A percentile compares a stretch with the other conserved stretches of the same genome.
These are phyloP conservation scores for Trypanosomatidae sp. DNA, from an alignment of 208 protist genomes.

Conservation along the genomic window DNA sequence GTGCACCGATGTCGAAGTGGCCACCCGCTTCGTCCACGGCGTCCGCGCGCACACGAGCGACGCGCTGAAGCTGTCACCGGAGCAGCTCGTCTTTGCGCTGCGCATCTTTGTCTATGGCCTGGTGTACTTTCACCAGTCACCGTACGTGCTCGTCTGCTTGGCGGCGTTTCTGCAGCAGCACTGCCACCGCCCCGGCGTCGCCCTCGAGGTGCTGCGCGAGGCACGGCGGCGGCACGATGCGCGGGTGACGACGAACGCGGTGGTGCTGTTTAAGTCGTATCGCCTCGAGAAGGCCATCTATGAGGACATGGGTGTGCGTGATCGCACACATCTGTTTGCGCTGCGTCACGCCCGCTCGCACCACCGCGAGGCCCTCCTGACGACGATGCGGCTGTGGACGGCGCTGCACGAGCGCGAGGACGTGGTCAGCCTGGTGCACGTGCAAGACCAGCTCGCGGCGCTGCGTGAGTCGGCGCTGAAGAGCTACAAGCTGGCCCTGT, in stretches of 20 bases:
- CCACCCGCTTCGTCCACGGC: neutral
- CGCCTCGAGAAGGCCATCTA: constrained; percentile 4
- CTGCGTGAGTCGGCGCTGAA: constrained; percentile 1
- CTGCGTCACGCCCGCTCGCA: constrained; percentile 7
- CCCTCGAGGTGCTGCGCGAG: constrained; percentile 5
- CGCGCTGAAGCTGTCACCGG: neutral
- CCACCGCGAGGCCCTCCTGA: constrained; percentile 7
- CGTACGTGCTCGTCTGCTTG: constrained; percentile 7
- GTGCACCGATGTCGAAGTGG: neutral
- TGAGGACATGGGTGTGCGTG: constrained; percentile 7
- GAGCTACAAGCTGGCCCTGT: constrained; percentile 5
- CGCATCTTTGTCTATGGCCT: constrained; percentile 6
- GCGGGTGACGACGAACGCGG: neutral
- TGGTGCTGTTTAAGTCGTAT: constrained; percentile 6
- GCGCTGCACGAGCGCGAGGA: constrained; percentile 1
- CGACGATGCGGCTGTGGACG: constrained; percentile 6
- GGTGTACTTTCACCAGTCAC: constrained; percentile 7
- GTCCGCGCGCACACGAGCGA: neutral
- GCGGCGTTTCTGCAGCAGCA: constrained; percentile 7
- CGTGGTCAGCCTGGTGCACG: neutral
- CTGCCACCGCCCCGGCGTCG: constrained; percentile 5
- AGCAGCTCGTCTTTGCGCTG: neutral
- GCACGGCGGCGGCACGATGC: constrained; percentile 3
- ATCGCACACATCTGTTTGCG: constrained; percentile 5
- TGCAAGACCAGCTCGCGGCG: constrained; percentile 1